Conservation (phyloP, 176 grass and related monocot genomes). For the Saccharum officinarum region DNA sequence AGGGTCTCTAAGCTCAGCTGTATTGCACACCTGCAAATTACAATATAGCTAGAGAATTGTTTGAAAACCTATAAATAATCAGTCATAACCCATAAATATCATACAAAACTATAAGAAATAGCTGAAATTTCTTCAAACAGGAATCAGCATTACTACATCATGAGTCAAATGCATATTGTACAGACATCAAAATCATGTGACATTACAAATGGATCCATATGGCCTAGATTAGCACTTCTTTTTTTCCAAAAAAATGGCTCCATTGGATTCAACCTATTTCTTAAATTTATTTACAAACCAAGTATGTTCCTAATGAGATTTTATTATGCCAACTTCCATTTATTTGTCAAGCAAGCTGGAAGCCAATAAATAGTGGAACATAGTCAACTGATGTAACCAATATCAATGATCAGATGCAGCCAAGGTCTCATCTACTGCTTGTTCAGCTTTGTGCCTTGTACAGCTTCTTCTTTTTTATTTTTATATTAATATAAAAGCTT, state of each 20-base stretch:
- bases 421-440: no score
- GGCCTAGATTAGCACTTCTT: not conserved
- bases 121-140: not conserved
- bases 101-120: slow-evolving; percentile 16
- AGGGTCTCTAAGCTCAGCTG: not conserved
- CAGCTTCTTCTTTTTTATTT: no score
- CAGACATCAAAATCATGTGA: not conserved
- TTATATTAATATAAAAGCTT: no score
- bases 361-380: not conserved
- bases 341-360: not conserved
- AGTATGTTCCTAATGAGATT: not conserved
- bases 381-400: not conserved
- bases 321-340: not conserved
- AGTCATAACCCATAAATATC: slow-evolving; percentile 1
- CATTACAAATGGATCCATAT: not conserved
- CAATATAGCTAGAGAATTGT: slow-evolving; percentile 1
- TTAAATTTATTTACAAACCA: not conserved
- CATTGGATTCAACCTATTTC: not conserved
- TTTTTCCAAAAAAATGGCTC: not conserved
- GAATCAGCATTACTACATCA: not conserved
- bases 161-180: not conserved
- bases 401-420: not conserved
- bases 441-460: no score
- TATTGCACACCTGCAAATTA: not conserved
- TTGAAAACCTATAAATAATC: not conserved